These are phyloP conservation scores for Dioscorea alata DNA, from an alignment of 106 monocot genomes.

Conservation along the genomic window DNA sequence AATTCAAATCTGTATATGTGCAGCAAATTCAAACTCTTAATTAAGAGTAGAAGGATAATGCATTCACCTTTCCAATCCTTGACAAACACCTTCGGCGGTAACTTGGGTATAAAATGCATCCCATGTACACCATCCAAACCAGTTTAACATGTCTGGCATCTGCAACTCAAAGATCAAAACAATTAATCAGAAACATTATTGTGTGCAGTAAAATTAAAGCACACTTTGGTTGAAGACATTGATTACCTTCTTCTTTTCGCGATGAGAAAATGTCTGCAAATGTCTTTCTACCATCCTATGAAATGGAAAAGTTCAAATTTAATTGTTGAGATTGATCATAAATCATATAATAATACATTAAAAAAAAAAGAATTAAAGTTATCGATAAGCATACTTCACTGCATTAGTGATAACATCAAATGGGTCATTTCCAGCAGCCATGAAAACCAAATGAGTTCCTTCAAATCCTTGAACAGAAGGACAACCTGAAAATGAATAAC, in stretches of 20 bases:
- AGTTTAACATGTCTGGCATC: conserved; percentile 67
- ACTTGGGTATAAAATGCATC: conserved; percentile 83
- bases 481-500: conserved; percentile 31
- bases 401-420: conserved; percentile 72
- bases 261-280: conserved; percentile 59
- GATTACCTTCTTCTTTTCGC: conserved; percentile 70
- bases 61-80: conserved; percentile 57
- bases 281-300: conserved; percentile 61
- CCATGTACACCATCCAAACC: conserved; percentile 96
- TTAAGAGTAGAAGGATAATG: not conserved
- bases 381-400: conserved; percentile 40
- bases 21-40: not conserved
- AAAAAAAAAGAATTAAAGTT: no score
- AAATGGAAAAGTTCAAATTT: not conserved
- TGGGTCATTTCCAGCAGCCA: conserved; percentile 49
- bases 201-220: not conserved
- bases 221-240: no score
- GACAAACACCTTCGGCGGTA: conserved; percentile 47
- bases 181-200: not conserved
- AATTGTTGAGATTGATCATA: not conserved
- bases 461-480: conserved; percentile 45
- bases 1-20: not conserved
- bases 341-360: no score
- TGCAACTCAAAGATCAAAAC: conserved; percentile 11
- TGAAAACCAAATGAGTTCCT: conserved; percentile 59